Base-by-base conservation (phyloP, 148 eudicot genomes). In the Gaultheria prostrata region DNA sequence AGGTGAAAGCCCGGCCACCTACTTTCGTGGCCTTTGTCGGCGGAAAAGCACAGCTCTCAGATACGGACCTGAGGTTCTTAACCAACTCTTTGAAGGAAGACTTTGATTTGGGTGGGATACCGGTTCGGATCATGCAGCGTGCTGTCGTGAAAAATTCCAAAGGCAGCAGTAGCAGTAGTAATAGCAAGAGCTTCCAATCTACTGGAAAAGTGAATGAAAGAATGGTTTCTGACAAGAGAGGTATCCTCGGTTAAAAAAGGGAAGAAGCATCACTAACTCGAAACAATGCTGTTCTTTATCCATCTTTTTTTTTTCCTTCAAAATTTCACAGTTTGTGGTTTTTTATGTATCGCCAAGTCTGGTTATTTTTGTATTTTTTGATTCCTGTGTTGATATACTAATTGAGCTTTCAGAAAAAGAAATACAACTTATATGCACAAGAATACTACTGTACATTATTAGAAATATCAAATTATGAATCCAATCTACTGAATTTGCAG, bases 1-100 rank as follows among this genome's bases (percentile, higher is more conserved):
- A 97, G 84, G 98, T 93, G 82, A 97, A 97, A 87, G 99, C 98
- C 17, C 92, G 99, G 12, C 99, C 99, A 33, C 99, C 99, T 24
- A 97, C 99, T 33, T 97, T 95, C 78, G 96, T 97, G 50, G 99
- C 98, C 70, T 97, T 97, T 87, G 87, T 93, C 71, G 90, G 92
- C 57, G 98, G 96, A n/a, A 97, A 93, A 85, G 86, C 85, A 1
- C 86, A 84, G 85, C 92, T 95, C 14, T 86, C 95, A 2, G 99
- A 95, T 20, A 88, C 98, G 3, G 99, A 93, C 79, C 73, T 97
- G 51, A 93, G 98, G 82, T 97, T 97, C 88, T 71, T 97, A 78
- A 91, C 91, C 26, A 92, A 85, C 83, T 97, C 99, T 15, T 89
- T 97, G 82, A 95, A 95, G 87, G 99, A 97, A 84, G 99, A 95